Conservation (phyloP, 441 rosid genomes). For the Brassica hybrid region DNA sequence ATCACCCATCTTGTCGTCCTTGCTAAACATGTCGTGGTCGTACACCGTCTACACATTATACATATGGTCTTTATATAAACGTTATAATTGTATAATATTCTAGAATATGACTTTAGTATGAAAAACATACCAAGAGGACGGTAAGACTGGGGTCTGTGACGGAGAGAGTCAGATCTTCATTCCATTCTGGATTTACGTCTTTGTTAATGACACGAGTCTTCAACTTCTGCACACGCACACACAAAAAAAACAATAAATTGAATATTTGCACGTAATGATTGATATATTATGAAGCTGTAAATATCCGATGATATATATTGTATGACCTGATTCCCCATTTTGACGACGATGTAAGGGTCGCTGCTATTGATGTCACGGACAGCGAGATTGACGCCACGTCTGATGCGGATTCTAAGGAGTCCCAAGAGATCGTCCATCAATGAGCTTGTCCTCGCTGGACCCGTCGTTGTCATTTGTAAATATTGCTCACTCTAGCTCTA, state of each 20-base stretch:
- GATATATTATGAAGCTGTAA: too few species aligned
- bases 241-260: background rate
- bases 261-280: too few species aligned
- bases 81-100: background rate
- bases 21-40: slow-evolving; percentile 76
- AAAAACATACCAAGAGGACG: slow-evolving; percentile 58
- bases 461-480: slow-evolving; percentile 17
- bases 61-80: background rate
- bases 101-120: slow-evolving; percentile 1
- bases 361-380: slow-evolving; percentile 90
- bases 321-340: slow-evolving; percentile 79
- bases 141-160: slow-evolving; percentile 62
- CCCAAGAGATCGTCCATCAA: slow-evolving; percentile 77
- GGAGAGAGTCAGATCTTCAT: slow-evolving; percentile 86
- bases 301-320: background rate
- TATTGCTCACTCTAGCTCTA: slow-evolving; percentile 23
- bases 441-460: slow-evolving; percentile 43
- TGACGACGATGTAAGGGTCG: slow-evolving; percentile 87
- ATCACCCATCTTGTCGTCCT: slow-evolving; percentile 95
- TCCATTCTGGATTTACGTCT: slow-evolving; percentile 91
- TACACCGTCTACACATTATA: slow-evolving; percentile 56
- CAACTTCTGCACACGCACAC: slow-evolving; percentile 83
- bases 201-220: slow-evolving; percentile 83
- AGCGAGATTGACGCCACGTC: slow-evolving; percentile 85
- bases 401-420: slow-evolving; percentile 75